Evolutionary conservation across 129 eudicot genomes (phyloP), one percentile per base, ranked within the genome.

Genomic region (Apium graveolens): DNA sequence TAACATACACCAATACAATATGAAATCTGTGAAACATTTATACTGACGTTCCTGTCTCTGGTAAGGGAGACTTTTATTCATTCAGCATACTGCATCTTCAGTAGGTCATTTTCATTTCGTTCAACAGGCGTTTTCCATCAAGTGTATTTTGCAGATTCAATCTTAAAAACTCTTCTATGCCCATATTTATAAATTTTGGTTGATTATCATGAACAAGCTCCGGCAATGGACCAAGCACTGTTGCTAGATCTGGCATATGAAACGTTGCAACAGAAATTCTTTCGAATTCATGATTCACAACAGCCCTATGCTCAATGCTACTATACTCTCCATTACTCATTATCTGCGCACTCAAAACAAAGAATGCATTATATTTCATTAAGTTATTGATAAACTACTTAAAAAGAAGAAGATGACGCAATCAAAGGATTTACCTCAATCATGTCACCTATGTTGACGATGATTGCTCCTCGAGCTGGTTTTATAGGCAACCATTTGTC

Each of bases 261-360:
- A 81, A 81, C 49, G 76, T 80, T 17, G 84, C 84, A n/a, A 81
- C 27, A 14, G 84, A 81, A 26, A 81, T 80, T 27, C 84, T 27
- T 37, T 81, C 80, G 8, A 4, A 76, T 12, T 75, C 55, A 13
- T 2, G 32, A 17, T 81, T 76, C 7, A 76, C 80, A 34, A 81
- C 70, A 29, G 84, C 80, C 42, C 84, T 76, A n/a, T 76, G 80
- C 80, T 81, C 84, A 46, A 81, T 81, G 80, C 84, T 81, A 27
- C 72, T 75, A 27, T 81, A 81, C 69, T 66, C 76, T 21, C 80
- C 80, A 38, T 81, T 81, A 5, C 75, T 76, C 70, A 76, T 75
- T 37, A 81, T 81, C 84, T 81, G 84, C 14, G 20, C 6, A 57
- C 14, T 72, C 73, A 34, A 69, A 32, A 68, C n/a, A 35, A 68